These are phyloP conservation scores for Globisporangium apiculatum DNA, from an alignment of 352 stramenopile genomes.

Conservation along the genomic window DNA sequence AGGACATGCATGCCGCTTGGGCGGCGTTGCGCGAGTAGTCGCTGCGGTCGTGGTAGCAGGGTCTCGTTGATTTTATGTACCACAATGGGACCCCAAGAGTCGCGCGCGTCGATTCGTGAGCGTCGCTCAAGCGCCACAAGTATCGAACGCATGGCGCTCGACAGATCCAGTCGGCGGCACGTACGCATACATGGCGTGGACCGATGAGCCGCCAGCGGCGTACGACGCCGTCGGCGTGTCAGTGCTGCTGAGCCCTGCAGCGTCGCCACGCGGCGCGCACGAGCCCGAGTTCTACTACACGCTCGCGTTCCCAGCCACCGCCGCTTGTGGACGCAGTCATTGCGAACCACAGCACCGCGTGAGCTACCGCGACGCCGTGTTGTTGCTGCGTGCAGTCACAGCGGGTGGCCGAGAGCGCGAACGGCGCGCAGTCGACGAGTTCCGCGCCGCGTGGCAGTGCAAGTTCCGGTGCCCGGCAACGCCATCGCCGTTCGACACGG, in stretches of 20 bases:
- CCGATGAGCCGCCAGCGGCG: neutral
- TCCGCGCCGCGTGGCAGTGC: conserved; percentile 42
- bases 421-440: conserved; percentile 34
- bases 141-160: neutral
- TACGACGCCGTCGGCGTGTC: conserved; percentile 40
- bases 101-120: neutral
- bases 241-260: conserved; percentile 29
- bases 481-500: conserved; percentile 36
- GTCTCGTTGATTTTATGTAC: neutral
- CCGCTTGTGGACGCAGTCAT: conserved; percentile 1
- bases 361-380: conserved; percentile 35
- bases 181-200: conserved; percentile 12
- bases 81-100: neutral
- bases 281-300: conserved; percentile 66
- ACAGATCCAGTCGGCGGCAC: neutral
- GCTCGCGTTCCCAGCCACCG: conserved; percentile 53
- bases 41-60: neutral
- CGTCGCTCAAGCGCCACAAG: neutral
- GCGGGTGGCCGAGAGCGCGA: conserved; percentile 35
- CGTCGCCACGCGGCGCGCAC: conserved; percentile 26
- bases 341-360: conserved; percentile 23
- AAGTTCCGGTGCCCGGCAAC: conserved; percentile 52
- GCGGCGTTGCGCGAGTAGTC: neutral
- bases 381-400: conserved; percentile 45
- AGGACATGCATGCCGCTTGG: conserved; percentile 36